Conservation (phyloP, 2,329 filamentous ascomycete species). For the Colletotrichum spaethianum region DNA sequence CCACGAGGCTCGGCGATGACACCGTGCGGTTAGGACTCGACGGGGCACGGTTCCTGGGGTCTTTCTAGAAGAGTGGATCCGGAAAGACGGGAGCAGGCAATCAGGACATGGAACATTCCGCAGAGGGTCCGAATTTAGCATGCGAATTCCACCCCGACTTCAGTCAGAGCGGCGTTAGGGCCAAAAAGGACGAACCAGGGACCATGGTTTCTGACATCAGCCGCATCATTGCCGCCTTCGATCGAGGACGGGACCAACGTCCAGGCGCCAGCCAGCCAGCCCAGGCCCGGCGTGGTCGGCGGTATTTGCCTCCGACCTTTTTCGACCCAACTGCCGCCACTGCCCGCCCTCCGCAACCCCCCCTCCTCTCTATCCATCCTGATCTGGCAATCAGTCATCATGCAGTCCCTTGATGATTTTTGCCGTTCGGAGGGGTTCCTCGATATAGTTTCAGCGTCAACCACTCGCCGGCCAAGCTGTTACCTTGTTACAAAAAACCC, state of each 20-base stretch:
- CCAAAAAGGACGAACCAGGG: constrained; percentile 21
- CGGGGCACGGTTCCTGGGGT: constrained; percentile 20
- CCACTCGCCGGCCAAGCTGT: background rate
- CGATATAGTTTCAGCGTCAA: too few species aligned
- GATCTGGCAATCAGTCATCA: background rate
- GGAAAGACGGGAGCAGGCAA: constrained; percentile 32
- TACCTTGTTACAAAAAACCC: background rate
- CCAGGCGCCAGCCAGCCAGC: background rate
- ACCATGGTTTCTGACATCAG: constrained; percentile 35
- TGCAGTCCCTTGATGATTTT: background rate
- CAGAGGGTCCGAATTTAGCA: constrained; percentile 32
- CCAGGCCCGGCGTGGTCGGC: constrained; percentile 25
- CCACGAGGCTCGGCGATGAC: constrained; percentile 22
- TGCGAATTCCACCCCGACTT: constrained; percentile 16
- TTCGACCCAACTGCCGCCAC: constrained; percentile 16
- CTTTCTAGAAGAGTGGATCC: constrained; percentile 30
- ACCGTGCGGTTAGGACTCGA: constrained; percentile 15
- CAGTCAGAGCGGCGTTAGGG: background rate
- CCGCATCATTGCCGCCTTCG: constrained; percentile 22
- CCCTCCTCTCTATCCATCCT: too few species aligned
- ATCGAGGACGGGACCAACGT: constrained; percentile 9
- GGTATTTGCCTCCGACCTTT: constrained; percentile 24
- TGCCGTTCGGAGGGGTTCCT: background rate
- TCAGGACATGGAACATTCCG: constrained; percentile 35
- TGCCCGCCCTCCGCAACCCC: constrained; percentile 1